Percentiles rank a stretch among this genome's conserved stretches.
phyloP scores from a whole-genome alignment of 495 filamentous ascomycete species.

The Xylaria palmicola region DNA sequence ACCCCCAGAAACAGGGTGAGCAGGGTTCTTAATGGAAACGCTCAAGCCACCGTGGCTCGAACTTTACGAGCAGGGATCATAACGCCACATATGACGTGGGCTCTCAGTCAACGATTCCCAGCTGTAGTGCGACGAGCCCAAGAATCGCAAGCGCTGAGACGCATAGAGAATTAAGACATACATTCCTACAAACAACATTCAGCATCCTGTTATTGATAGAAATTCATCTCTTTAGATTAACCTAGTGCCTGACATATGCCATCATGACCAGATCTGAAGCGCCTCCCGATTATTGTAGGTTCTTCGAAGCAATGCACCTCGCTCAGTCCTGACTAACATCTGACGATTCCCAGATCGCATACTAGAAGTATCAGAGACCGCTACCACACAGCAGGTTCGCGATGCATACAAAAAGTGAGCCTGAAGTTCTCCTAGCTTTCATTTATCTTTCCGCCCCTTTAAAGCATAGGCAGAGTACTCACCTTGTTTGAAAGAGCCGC shows the following conservation, averaged over 20 bases:
- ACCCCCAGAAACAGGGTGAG: too few relatives aligned
- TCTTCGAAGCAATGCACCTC: background rate
- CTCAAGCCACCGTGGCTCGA: conserved; percentile 32
- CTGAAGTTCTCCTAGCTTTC: background rate
- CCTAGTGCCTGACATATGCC: background rate
- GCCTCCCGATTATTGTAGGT: conserved; percentile 56
- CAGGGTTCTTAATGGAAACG: conserved; percentile 3
- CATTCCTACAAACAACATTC: background rate
- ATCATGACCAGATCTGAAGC: conserved; percentile 40
- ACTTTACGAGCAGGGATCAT: conserved; percentile 6
- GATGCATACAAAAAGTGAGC: conserved; percentile 87
- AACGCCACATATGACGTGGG: conserved; percentile 44
- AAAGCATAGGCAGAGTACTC: conserved; percentile 1
- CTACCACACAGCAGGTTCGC: conserved; percentile 81
- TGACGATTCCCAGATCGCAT: conserved; percentile 35
- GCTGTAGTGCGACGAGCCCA: background rate
- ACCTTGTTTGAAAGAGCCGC: conserved; percentile 64
- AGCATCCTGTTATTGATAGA: background rate
- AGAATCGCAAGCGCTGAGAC: background rate
- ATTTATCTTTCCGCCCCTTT: background rate
- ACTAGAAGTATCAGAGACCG: conserved; percentile 71
- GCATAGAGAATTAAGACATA: background rate
- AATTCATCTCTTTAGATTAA: too few relatives aligned
- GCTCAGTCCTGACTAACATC: conserved; percentile 20
- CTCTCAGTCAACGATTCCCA: background rate